phyloP scores from a whole-genome alignment of 148 eudicot genomes.

The Rhododendron kiyosumense region DNA sequence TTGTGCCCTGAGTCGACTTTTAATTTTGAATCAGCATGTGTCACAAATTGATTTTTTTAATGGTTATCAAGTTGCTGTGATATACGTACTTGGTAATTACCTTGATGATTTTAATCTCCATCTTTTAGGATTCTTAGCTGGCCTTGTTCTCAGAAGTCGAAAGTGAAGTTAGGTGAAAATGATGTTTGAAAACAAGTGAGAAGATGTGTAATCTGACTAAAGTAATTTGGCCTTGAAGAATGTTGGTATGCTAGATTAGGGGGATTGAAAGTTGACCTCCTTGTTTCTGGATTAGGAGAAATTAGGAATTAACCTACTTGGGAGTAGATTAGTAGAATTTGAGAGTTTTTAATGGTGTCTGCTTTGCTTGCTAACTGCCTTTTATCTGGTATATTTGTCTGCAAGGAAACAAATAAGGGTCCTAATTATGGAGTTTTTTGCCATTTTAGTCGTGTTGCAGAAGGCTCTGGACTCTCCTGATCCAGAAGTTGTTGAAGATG shows the following conservation, averaged over 20 bases:
- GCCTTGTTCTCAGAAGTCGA: neutral
- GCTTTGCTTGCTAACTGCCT: neutral
- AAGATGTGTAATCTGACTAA: constrained; percentile 6
- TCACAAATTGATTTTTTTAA: neutral
- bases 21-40: neutral
- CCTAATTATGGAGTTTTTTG: constrained; percentile 1
- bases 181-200: neutral
- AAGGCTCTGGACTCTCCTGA: constrained; percentile 87
- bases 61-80: neutral
- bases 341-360: constrained; percentile 4
- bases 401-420: neutral
- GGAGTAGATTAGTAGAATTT: neutral
- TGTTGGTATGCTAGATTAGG: neutral
- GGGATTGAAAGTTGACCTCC: neutral
- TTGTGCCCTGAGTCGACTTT: neutral
- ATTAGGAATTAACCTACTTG: neutral
- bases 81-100: neutral
- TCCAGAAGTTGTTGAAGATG: constrained; percentile 65
- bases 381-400: neutral
- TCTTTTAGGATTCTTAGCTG: neutral
- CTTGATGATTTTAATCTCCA: neutral
- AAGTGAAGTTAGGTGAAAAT: constrained; percentile 2
- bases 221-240: neutral
- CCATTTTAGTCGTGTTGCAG: constrained; percentile 57
- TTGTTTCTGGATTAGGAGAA: neutral